Percentiles rank a stretch among this genome's conserved stretches.
These are phyloP conservation scores for Rhodotorula diobovata DNA, from an alignment of 768 basidiomycete genomes.

Conservation along the genomic window DNA sequence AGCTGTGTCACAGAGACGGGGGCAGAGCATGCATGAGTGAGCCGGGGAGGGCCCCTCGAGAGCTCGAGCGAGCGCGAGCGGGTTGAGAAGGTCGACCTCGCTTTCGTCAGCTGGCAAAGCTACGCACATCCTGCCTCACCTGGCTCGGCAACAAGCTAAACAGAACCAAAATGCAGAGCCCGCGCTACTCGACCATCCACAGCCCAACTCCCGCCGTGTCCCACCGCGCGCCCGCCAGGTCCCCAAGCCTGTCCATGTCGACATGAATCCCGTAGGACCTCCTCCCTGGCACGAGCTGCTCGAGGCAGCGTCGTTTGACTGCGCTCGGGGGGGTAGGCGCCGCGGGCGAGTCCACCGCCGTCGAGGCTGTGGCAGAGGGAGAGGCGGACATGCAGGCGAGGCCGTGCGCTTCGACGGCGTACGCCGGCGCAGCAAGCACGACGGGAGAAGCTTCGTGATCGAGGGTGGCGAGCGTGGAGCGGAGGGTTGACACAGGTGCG, in stretches of 20 bases:
- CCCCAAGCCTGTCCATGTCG: conserved; percentile 32
- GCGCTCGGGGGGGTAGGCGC: neutral
- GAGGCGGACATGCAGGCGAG: conserved; percentile 4
- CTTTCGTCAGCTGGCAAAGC: too few relatives aligned
- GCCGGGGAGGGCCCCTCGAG: neutral
- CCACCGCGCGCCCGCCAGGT: neutral
- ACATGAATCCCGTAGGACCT: conserved; percentile 22
- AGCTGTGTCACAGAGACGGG: too few relatives aligned
- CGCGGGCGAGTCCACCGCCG: neutral
- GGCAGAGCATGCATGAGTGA: too few relatives aligned
- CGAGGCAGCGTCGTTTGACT: neutral
- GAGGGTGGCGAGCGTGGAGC: neutral
- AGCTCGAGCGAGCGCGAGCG: neutral
- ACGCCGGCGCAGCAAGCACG: conserved; percentile 23
- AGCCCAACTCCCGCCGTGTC: conserved; percentile 6
- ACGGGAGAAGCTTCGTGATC: neutral
- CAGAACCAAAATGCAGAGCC: too few relatives aligned
- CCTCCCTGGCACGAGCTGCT: neutral
- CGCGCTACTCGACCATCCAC: conserved; percentile 2
- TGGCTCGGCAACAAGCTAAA: neutral
- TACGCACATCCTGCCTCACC: too few relatives aligned
- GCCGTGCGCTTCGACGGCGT: conserved; percentile 3
- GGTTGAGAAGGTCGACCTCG: neutral
- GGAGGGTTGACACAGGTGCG: neutral
- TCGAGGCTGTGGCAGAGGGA: neutral